Evolutionary conservation across 495 filamentous ascomycete genomes (phyloP), one percentile per base, ranked within the genome.

Genomic region (Cercophora scortea): DNA sequence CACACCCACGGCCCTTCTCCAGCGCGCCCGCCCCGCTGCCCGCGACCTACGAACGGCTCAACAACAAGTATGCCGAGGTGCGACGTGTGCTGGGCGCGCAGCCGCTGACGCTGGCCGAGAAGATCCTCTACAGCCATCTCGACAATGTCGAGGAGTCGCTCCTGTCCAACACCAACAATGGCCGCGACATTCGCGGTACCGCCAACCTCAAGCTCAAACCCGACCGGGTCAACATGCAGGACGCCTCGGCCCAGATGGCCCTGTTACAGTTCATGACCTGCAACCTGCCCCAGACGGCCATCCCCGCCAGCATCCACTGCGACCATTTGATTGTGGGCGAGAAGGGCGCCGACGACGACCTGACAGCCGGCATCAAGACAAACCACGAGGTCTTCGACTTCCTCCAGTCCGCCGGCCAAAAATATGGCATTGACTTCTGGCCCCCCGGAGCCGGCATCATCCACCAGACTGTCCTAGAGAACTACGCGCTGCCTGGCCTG

Each of bases 361-460:
- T 98, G 35, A 84, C 90, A 11, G 80, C 82, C 19, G 91, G 88
- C 41, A 95, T 98, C 49, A 75, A 85, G 71, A 88, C 89, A 38
- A 98, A 98, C 67, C 87, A 89, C 66, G 93, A 98, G 73, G 90
- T 98, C 4, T 98, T 95, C 64, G 90, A 98, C 70, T 98, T 97
- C 69, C 66, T 98, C 47, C 92, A 95, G 73, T 93, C 87, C 42
- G 93, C 93, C 1, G 86, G 87, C 6, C 92, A 89, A 77, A 93
- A 90, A 61, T 98, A 96, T 65, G 93, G 93, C 18, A 96, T 98
- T 58, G 92, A 96, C 66, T 98, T 98, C 69, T 98, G 93, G 93
- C 89, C 93, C 2, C 93, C 93, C 0, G 94, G 94, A 48, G 93
- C 93, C n/a, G 93, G 93, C 54, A 98, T 98, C 54, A 98, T 98